Percentiles rank a stretch among this genome's conserved stretches.
phyloP scores from a whole-genome alignment of 139 green algal genomes.

The Tetraselmis chui region DNA sequence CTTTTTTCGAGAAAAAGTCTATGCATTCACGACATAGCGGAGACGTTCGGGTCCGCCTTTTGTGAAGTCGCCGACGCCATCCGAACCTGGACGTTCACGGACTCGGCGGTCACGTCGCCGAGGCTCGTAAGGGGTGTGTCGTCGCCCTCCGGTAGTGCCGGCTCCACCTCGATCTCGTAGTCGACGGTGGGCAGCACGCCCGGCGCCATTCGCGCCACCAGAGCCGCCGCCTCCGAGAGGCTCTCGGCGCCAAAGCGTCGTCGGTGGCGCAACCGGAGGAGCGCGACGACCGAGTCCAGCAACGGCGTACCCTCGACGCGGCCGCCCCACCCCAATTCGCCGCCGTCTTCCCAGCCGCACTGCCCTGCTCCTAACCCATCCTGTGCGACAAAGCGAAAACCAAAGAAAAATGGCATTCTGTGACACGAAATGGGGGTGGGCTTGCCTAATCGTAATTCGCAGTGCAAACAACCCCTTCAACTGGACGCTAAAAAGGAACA shows the following conservation, averaged over 20 bases:
- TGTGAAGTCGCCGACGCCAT: too few species aligned
- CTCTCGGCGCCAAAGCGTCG: neutral
- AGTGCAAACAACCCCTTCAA: too few species aligned
- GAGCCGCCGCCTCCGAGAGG: neutral
- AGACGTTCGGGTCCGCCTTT: too few species aligned
- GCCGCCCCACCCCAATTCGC: neutral
- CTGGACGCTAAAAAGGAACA: too few species aligned
- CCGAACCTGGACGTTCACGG: too few species aligned
- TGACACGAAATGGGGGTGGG: too few species aligned
- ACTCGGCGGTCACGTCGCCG: neutral
- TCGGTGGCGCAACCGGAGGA: neutral
- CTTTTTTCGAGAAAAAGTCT: too few species aligned
- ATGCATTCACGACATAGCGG: too few species aligned
- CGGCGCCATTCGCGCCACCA: neutral
- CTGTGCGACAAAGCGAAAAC: too few species aligned
- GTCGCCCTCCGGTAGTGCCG: neutral
- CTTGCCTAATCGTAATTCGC: too few species aligned
- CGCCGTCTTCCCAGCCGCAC: neutral
- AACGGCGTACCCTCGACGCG: neutral
- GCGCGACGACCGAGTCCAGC: neutral
- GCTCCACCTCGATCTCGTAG: neutral
- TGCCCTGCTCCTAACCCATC: neutral
- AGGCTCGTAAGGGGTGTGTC: too few species aligned
- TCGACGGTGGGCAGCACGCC: neutral
- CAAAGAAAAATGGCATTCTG: too few species aligned